phyloP scores from a whole-genome alignment of 192 early-diverging fungal genomes.

The Umbelopsis sp. region DNA sequence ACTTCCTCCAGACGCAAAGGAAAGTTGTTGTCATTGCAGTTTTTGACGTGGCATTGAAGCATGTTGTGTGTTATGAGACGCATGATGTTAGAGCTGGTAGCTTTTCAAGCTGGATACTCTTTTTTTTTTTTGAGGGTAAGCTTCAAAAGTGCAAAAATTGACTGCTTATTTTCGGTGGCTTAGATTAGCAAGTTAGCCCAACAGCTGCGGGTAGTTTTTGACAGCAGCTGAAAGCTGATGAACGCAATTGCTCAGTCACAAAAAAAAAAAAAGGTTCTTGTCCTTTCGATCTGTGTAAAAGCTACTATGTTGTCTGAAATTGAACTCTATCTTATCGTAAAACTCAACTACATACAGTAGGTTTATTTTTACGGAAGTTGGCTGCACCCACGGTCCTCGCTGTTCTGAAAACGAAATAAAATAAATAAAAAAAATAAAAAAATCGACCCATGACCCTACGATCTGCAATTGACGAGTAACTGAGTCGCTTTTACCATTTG shows the following conservation, averaged over 20 bases:
- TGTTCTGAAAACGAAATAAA: not conserved
- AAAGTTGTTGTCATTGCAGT: conserved; percentile 89
- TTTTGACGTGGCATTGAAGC: conserved; percentile 97
- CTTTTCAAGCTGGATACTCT: not conserved
- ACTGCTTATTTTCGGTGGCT: not conserved
- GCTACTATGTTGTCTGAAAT: not conserved
- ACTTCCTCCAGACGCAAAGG: conserved; percentile 87
- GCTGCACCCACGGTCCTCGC: not conserved
- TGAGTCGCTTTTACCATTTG: too few relatives aligned
- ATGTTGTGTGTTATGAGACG: conserved; percentile 98
- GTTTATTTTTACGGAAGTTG: not conserved
- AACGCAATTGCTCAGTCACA: too few relatives aligned
- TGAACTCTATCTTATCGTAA: not conserved
- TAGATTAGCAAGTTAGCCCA: not conserved
- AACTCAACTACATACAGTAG: too few relatives aligned
- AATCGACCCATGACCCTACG: conserved; percentile 17
- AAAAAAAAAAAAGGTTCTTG: too few relatives aligned
- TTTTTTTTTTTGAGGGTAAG: not conserved
- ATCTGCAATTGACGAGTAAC: not conserved
- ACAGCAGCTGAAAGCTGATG: not conserved
- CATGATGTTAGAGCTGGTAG: conserved; percentile 43
- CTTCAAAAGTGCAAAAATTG: not conserved
- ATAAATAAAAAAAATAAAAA: too few relatives aligned
- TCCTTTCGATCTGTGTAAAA: not conserved
- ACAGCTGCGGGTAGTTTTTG: too few relatives aligned